A percentile compares a stretch with the other conserved stretches of the same genome.
Conservation (phyloP, 768 basidiomycete species). For the Hericium coralloides region DNA sequence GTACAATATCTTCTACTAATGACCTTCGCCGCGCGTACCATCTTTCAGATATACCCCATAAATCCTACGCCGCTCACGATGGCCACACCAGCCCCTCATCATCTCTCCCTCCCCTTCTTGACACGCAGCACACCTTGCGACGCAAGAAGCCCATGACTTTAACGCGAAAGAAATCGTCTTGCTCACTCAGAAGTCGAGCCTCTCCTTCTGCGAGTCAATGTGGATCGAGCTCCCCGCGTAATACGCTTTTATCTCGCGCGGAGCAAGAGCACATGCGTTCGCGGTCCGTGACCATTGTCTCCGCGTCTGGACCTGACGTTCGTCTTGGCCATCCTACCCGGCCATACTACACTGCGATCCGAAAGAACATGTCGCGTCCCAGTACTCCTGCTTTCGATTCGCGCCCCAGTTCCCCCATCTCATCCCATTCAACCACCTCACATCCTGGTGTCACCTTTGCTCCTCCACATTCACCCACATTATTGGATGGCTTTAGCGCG, state of each 20-base stretch:
- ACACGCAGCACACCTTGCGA: constrained; percentile 6
- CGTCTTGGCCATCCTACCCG: constrained; percentile 15
- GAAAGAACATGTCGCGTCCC: constrained; percentile 3
- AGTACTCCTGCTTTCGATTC: not conserved
- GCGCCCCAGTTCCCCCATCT: not conserved
- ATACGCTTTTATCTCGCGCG: not conserved
- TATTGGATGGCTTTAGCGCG: not conserved
- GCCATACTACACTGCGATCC: constrained; percentile 12
- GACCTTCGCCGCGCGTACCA: too few relatives aligned
- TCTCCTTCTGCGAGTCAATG: not conserved
- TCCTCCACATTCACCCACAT: not conserved
- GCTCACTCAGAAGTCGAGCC: constrained; percentile 7
- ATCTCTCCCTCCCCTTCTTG: constrained; percentile 7
- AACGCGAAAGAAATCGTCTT: constrained; percentile 7
- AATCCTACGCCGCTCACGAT: not conserved
- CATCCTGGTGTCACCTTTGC: not conserved
- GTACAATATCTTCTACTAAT: too few relatives aligned
- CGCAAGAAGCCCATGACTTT: constrained; percentile 11
- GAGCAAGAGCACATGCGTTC: not conserved
- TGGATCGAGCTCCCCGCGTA: not conserved
- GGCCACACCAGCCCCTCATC: not conserved
- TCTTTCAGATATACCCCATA: not conserved
- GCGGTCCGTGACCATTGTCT: not conserved
- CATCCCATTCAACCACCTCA: not conserved
- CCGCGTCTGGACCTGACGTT: not conserved